Evolutionary conservation across 1,139 yeast genomes (phyloP).

Genomic region (Diutina sp.): DNA sequence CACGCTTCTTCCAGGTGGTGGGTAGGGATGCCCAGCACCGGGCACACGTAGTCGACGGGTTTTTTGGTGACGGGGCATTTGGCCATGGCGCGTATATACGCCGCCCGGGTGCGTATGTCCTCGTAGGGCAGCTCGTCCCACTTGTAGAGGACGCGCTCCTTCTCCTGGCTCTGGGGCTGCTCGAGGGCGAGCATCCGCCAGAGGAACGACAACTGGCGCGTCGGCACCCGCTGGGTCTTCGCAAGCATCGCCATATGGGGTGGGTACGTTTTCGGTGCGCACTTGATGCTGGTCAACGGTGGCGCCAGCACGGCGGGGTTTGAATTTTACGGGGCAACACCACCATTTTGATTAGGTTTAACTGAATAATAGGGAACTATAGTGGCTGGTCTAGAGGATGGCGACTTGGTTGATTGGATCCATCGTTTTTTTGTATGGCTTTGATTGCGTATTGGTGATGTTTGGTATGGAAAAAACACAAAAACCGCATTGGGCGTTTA

Average conservation of each 20-base stretch:
- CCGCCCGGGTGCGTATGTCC: constrained; percentile 84
- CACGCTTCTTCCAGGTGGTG: constrained; percentile 87
- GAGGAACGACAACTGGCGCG: neutral
- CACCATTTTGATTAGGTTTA: too few species aligned
- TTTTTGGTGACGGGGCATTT: constrained; percentile 82
- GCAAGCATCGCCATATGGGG: neutral
- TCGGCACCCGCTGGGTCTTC: neutral
- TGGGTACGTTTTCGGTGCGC: neutral
- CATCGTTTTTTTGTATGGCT: too few species aligned
- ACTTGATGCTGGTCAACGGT: neutral
- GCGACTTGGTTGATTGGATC: too few species aligned
- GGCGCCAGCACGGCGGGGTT: neutral
- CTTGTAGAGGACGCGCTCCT: constrained; percentile 11
- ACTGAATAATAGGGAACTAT: too few species aligned
- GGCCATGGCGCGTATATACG: constrained; percentile 76
- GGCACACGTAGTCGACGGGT: constrained; percentile 79
- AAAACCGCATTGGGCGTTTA: neutral
- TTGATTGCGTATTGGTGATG: too few species aligned
- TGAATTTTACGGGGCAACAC: neutral
- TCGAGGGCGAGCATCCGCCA: constrained; percentile 1
- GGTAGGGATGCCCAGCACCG: constrained; percentile 90
- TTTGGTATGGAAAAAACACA: neutral
- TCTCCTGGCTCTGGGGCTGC: neutral
- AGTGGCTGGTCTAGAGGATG: too few species aligned
- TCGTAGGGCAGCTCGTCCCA: constrained; percentile 93